These are phyloP conservation scores for Decorospora gaudefroyi DNA, from an alignment of 2,329 filamentous ascomycete genomes.

Conservation along the genomic window DNA sequence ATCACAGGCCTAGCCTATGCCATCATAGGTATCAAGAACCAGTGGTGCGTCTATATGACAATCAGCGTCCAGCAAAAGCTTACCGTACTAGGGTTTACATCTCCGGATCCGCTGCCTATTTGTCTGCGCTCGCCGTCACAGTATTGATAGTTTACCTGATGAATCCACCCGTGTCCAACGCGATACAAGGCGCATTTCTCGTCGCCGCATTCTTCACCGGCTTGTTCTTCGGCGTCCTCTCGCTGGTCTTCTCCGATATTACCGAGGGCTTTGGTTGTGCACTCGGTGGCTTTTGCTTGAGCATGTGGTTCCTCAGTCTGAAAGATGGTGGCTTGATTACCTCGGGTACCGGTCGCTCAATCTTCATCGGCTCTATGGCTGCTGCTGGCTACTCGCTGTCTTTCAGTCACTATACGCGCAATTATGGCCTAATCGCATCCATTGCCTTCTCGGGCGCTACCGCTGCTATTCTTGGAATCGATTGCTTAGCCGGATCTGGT, in stretches of 20 bases:
- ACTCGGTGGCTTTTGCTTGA: slow-evolving; percentile 81
- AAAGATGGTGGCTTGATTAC: slow-evolving; percentile 74
- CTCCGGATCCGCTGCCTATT: slow-evolving; percentile 77
- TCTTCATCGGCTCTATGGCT: slow-evolving; percentile 76
- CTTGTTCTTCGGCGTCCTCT: slow-evolving; percentile 70
- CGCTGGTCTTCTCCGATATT: slow-evolving; percentile 80
- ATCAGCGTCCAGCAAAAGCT: slow-evolving; percentile 10
- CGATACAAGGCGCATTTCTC: slow-evolving; percentile 83
- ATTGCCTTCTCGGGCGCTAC: slow-evolving; percentile 85
- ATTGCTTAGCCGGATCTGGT: slow-evolving; percentile 87
- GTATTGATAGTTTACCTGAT: slow-evolving; percentile 90
- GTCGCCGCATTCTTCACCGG: slow-evolving; percentile 77
- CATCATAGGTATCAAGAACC: slow-evolving; percentile 81
- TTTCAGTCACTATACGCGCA: slow-evolving; percentile 71
- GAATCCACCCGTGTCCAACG: slow-evolving; percentile 73
- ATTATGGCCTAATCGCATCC: slow-evolving; percentile 74
- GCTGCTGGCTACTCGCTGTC: slow-evolving; percentile 72
- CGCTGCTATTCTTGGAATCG: slow-evolving; percentile 77
- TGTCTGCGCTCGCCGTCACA: slow-evolving; percentile 72
- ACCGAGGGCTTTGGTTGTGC: slow-evolving; percentile 83
- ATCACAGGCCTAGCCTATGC: slow-evolving; percentile 70
- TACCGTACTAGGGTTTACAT: slow-evolving; percentile 43
- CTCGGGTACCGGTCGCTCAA: slow-evolving; percentile 64
- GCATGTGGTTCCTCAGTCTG: slow-evolving; percentile 88
- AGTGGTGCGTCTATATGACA: slow-evolving; percentile 54